Conservation (phyloP, 106 monocot genomes). For the Gastrodia elata region DNA sequence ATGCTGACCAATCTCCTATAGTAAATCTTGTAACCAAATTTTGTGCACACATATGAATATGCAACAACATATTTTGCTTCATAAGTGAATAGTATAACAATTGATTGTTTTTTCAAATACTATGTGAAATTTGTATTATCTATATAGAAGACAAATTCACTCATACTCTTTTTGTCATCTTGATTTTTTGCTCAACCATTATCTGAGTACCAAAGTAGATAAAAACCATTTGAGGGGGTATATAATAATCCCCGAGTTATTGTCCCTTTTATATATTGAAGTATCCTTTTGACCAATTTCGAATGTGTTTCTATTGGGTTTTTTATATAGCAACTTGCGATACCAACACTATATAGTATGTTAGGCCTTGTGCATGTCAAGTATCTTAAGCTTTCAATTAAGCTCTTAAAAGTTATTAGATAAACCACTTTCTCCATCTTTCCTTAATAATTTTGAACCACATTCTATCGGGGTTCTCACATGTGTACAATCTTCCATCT, state of each 20-base stretch:
- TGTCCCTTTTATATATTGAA: background rate
- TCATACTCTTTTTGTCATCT: background rate
- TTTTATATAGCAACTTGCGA: background rate
- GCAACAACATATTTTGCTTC: too few relatives aligned
- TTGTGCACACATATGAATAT: too few relatives aligned
- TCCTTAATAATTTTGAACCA: background rate
- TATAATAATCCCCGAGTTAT: background rate
- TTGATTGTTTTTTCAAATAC: background rate
- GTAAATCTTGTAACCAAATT: too few relatives aligned
- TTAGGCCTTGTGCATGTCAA: conserved; percentile 7
- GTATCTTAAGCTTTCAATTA: background rate
- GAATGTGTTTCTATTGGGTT: background rate
- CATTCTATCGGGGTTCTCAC: background rate
- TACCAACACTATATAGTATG: background rate
- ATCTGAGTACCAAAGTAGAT: conserved; percentile 2
- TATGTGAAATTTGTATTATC: background rate
- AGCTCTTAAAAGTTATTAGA: background rate
- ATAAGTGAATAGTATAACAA: background rate
- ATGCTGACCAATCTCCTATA: too few relatives aligned
- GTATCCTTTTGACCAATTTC: background rate
- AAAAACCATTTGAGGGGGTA: background rate
- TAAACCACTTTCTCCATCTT: background rate
- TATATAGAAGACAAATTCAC: background rate
- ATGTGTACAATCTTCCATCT: background rate
- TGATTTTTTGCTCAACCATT: background rate